Percentiles rank a stretch among this genome's conserved stretches.
Conservation (phyloP, 2,329 filamentous ascomycete genomes). For the Dothideomycetidae sp. region DNA sequence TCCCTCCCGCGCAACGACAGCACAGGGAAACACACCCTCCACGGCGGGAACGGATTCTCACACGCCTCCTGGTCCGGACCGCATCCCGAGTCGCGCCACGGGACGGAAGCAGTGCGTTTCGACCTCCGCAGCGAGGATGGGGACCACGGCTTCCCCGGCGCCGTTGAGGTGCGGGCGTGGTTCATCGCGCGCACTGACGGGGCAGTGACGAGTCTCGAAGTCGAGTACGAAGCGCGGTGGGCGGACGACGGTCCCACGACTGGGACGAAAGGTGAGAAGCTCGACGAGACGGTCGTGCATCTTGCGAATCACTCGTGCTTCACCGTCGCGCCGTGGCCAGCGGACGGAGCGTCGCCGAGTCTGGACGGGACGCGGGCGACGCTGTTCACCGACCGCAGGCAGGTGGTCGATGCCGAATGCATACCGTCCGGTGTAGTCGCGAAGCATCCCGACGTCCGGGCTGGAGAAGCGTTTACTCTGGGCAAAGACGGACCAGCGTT, state of each 20-base stretch:
- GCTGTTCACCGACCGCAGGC: constrained; percentile 47
- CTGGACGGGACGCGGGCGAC: constrained; percentile 47
- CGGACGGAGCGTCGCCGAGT: neutral
- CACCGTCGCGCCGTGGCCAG: neutral
- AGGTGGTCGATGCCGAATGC: constrained; percentile 56
- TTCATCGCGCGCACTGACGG: constrained; percentile 57
- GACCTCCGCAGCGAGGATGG: constrained; percentile 55
- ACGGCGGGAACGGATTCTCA: constrained; percentile 57
- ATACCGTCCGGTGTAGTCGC: constrained; percentile 60
- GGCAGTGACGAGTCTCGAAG: constrained; percentile 55
- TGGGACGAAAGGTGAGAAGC: constrained; percentile 37
- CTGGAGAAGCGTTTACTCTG: constrained; percentile 56
- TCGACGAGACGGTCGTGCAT: constrained; percentile 81
- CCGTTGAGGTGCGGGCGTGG: constrained; percentile 60
- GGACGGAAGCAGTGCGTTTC: constrained; percentile 32
- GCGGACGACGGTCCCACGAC: constrained; percentile 29
- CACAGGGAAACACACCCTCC: constrained; percentile 53
- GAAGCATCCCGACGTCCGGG: constrained; percentile 49
- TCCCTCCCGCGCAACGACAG: constrained; percentile 60
- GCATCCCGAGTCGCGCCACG: constrained; percentile 37
- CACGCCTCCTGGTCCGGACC: constrained; percentile 67
- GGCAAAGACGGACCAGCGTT: constrained; percentile 58
- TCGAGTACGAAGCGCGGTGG: constrained; percentile 82
- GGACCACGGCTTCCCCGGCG: constrained; percentile 82
- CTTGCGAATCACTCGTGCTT: constrained; percentile 83